A percentile compares a stretch with the other conserved stretches of the same genome.
Conservation (phyloP, 176 grass and related monocot genomes). For the Calamus simplicifolius region DNA sequence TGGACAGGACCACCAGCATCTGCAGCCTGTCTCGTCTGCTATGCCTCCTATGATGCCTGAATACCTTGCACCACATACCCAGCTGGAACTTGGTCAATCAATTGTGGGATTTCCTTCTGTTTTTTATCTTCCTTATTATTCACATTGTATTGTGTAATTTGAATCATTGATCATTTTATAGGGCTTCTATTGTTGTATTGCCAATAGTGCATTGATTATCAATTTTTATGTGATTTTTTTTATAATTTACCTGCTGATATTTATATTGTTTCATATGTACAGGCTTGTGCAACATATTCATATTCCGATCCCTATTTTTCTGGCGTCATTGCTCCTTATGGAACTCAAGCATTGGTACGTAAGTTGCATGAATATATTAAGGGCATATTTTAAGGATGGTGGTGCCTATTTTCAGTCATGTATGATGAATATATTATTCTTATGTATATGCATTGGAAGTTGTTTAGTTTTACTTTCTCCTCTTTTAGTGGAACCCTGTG, state of each 20-base stretch:
- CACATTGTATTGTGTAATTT: not conserved
- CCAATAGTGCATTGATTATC: too few relatives aligned
- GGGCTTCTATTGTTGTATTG: too few relatives aligned
- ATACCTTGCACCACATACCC: conserved; percentile 57
- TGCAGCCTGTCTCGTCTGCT: conserved; percentile 35
- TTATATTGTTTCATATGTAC: conserved; percentile 23
- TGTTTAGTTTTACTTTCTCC: too few relatives aligned
- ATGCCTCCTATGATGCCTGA: conserved; percentile 50
- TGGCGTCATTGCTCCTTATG: conserved; percentile 58
- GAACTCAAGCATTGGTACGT: conserved; percentile 66
- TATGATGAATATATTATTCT: too few relatives aligned
- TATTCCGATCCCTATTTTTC: conserved; percentile 80
- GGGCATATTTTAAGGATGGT: not conserved
- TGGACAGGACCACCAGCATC: conserved; percentile 39
- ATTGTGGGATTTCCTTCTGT: conserved; percentile 28
- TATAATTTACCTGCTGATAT: conserved; percentile 19
- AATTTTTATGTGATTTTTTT: not conserved
- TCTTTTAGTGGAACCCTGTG: too few relatives aligned
- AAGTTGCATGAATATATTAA: conserved; percentile 18
- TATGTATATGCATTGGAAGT: too few relatives aligned
- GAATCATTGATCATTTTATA: conserved; percentile 5
- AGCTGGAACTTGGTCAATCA: conserved; percentile 81
- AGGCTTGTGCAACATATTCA: conserved; percentile 76
- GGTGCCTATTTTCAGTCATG: not conserved
- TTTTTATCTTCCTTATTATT: conserved; percentile 7